A percentile compares a stretch with the other conserved stretches of the same genome.
Conservation (phyloP, 306 rosid genomes). For the Cucurbita pepo region DNA sequence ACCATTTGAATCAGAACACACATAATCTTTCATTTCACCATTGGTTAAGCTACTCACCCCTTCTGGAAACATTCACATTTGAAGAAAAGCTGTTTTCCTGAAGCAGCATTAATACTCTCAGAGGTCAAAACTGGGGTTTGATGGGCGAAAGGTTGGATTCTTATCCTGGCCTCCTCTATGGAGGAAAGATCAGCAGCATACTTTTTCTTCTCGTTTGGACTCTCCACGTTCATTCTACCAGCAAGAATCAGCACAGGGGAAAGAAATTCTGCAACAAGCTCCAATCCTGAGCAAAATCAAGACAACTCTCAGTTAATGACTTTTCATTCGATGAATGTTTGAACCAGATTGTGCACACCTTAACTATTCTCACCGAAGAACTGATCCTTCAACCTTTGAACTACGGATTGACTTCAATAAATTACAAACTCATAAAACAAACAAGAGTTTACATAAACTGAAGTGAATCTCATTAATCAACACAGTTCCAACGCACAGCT, state of each 20-base stretch:
- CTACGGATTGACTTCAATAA: neutral
- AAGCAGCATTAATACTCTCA: slow-evolving; percentile 36
- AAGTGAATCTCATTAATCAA: neutral
- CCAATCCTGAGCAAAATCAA: neutral
- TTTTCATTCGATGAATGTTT: neutral
- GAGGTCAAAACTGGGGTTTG: slow-evolving; percentile 61
- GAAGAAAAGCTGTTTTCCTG: slow-evolving; percentile 65
- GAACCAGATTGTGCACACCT: no score
- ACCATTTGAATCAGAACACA: neutral
- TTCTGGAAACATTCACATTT: slow-evolving; percentile 82
- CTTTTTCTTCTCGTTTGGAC: slow-evolving; percentile 24
- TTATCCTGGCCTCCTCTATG: slow-evolving; percentile 49
- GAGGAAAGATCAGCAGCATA: slow-evolving; percentile 78
- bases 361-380: no score
- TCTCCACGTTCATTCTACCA: slow-evolving; percentile 32
- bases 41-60: slow-evolving; percentile 40
- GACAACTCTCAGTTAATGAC: neutral
- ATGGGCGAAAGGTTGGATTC: slow-evolving; percentile 42
- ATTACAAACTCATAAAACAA: neutral
- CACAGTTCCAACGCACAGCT: neutral
- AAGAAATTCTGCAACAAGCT: neutral
- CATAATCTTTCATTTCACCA: slow-evolving; percentile 7
- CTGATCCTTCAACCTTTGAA: neutral
- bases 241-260: neutral
- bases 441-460: neutral